Evolutionary conservation across 2,329 filamentous ascomycete species (phyloP), one percentile per base, ranked within the genome.

Genomic region (Ophiostoma angusticollis): DNA sequence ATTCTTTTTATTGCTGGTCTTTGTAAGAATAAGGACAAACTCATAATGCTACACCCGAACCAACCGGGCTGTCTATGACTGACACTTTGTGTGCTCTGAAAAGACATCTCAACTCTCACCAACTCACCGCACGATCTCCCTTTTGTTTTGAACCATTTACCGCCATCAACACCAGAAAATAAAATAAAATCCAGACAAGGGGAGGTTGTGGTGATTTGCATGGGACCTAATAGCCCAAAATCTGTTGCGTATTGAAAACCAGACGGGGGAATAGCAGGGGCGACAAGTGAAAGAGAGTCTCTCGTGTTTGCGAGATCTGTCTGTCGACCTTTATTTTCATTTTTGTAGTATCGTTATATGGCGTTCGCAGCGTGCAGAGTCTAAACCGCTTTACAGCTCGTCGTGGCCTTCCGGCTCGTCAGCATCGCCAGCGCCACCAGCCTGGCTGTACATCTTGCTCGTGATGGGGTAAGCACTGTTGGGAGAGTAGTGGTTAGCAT

Each of bases 401-500:
- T 87, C 83, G 63, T 87, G 83, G 43, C 58, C 62, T 49, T 63
- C 58, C 47, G 77, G 74, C 62, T 78, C 82, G 50, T 86, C 82
- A 50, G 84, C 81, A 45, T 78, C 80, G 47, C 70, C 80, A 46
- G 65, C 73, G 47, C 71, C 76, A 50, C 72, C 79, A 38, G 58
- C 62, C 52, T 74, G 77, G 54, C 72, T 69, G 72, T 95, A 95
- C 56, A 95, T 74, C 78, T 98, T 98, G 70, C 84, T 93, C 54
- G 91, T 98, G 68, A 98, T 98, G 52, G 91, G 91, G 70, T 96
- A 95, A 39, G 91, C 91, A 49, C 41, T 46, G 43, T 37, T 14
- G 11, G 28, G 3, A 22, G 4, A 25, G 6, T 24, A 27, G 24
- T 31, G 33, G 37, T 31, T 17, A 34, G 18, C 6, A 25, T 9